Conservation (phyloP, 176 grass and related monocot species). For the Oryza rufipogon region DNA sequence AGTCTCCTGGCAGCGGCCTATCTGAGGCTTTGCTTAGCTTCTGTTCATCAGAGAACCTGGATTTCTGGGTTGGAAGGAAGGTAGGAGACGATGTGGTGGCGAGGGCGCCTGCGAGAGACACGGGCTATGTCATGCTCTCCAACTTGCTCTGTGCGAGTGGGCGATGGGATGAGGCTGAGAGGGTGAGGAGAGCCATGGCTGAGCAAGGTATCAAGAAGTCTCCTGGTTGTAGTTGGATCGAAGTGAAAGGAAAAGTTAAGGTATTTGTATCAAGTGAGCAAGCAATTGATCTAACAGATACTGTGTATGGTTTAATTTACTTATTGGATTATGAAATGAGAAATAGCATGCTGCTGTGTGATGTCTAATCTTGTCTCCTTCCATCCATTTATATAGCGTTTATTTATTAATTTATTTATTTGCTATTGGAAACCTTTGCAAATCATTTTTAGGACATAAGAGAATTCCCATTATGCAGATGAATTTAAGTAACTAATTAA, state of each 20-base stretch:
- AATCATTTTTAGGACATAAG: background rate
- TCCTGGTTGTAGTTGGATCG: slow-evolving; percentile 79
- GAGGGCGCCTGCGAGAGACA: slow-evolving; percentile 34
- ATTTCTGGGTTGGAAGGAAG: slow-evolving; percentile 16
- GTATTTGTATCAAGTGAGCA: slow-evolving; percentile 59
- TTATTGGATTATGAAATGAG: slow-evolving; percentile 51
- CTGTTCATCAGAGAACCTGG: slow-evolving; percentile 15
- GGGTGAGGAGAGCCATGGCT: slow-evolving; percentile 54
- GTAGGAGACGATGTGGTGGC: slow-evolving; percentile 29
- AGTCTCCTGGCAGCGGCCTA: background rate
- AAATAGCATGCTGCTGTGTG: background rate
- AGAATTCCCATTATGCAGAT: too few relatives aligned
- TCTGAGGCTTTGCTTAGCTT: slow-evolving; percentile 51
- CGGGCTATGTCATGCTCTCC: slow-evolving; percentile 63
- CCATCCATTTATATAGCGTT: background rate
- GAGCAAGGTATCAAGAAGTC: slow-evolving; percentile 62
- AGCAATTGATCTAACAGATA: slow-evolving; percentile 10
- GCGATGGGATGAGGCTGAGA: slow-evolving; percentile 61
- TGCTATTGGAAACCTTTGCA: background rate
- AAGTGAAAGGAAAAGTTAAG: slow-evolving; percentile 46
- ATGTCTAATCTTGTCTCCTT: background rate
- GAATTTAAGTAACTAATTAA: too few relatives aligned
- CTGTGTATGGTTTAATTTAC: slow-evolving; percentile 10
- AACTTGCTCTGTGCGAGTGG: slow-evolving; percentile 54
- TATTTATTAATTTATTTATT: background rate